Percentiles rank a stretch among this genome's conserved stretches.
Evolutionary conservation across 2,329 filamentous ascomycete genomes (phyloP).

Genomic region (Teratosphaeria zuluensis): DNA sequence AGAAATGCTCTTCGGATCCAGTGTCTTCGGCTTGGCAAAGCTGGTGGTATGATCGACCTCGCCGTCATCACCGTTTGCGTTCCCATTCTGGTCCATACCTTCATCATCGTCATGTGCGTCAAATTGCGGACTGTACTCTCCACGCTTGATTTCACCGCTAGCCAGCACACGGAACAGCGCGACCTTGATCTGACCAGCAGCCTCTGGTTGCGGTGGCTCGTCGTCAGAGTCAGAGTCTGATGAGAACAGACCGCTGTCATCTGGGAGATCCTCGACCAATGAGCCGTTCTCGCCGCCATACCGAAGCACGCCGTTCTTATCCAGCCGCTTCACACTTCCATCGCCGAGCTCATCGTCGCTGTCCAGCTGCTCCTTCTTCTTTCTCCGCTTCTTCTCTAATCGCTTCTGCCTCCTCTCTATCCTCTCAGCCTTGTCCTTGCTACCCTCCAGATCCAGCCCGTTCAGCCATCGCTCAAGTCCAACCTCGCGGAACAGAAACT

Average conservation of each 20-base stretch:
- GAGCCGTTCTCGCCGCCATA: slow-evolving; percentile 71
- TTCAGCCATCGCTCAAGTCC: slow-evolving; percentile 95
- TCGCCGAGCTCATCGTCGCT: slow-evolving; percentile 40
- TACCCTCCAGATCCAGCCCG: slow-evolving; percentile 77
- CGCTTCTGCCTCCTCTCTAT: slow-evolving; percentile 48
- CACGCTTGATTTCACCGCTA: slow-evolving; percentile 93
- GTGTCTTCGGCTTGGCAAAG: slow-evolving; percentile 90
- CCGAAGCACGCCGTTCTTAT: slow-evolving; percentile 53
- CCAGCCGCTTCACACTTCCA: slow-evolving; percentile 22
- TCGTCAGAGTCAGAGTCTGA: slow-evolving; percentile 66
- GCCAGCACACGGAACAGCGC: slow-evolving; percentile 91
- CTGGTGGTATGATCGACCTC: slow-evolving; percentile 94
- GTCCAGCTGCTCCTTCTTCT: slow-evolving; percentile 42
- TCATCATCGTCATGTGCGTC: slow-evolving; percentile 95
- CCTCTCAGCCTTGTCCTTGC: slow-evolving; percentile 75
- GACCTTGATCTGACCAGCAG: slow-evolving; percentile 95
- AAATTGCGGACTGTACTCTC: slow-evolving; percentile 96
- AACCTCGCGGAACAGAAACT: slow-evolving; percentile 95
- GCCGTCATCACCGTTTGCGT: slow-evolving; percentile 51
- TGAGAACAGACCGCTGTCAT: slow-evolving; percentile 54
- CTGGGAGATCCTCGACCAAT: slow-evolving; percentile 60
- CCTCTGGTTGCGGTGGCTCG: slow-evolving; percentile 79
- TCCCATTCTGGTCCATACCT: slow-evolving; percentile 41
- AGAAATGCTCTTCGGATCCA: slow-evolving; percentile 95
- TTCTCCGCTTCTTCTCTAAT: slow-evolving; percentile 75